Base-by-base conservation (phyloP, 352 stramenopile genomes). In the Saprolegnia parasitica region DNA sequence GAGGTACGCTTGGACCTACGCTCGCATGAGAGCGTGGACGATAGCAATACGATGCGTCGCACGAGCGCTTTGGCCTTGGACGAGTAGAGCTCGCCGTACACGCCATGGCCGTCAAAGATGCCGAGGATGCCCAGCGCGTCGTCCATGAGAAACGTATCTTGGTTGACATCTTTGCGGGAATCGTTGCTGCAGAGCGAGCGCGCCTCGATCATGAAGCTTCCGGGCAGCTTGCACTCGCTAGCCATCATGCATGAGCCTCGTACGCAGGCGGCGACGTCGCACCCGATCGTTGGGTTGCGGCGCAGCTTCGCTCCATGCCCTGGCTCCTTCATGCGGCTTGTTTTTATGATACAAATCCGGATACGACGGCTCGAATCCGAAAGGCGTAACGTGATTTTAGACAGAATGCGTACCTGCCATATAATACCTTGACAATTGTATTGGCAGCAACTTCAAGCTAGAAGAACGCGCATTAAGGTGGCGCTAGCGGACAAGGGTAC, bases 71-170 rank as follows among this genome's bases (percentile, higher is more conserved):
- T 60, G 52, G 52, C 52, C 20, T 60, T 16, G 11, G n/a, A 26
- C 4, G 52, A 60, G 20, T 60, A 60, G 24, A 16, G 24, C 52
- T 60, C 52, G 13, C 52, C 52, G 35, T 60, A 60, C 11, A 40
- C 52, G 20, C 52, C 52, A 60, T 60, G 52, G 24, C 52, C 52
- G 20, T 60, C 52, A 11, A 60, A 60, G 24, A 60, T 24, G 24
- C 52, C 52, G 9, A 60, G 24, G 20, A 60, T 3, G 16, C 52
- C 52, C 11, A 49, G 42, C 3, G 13, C 18, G 11, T 40, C 52
- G 35, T 60, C 52, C 24, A 60, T n/a, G 13, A 24, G 11, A 60
- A 60, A 60, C 11, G 52, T 40, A 24, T 60, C 52, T 60, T 60
- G 52, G 52, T 60, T 60, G 24, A 60, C 52, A 24, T 60, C 35